Evolutionary conservation across 1,284 basidiomycete species (phyloP).

Genomic region (Malassezia obtusa): DNA sequence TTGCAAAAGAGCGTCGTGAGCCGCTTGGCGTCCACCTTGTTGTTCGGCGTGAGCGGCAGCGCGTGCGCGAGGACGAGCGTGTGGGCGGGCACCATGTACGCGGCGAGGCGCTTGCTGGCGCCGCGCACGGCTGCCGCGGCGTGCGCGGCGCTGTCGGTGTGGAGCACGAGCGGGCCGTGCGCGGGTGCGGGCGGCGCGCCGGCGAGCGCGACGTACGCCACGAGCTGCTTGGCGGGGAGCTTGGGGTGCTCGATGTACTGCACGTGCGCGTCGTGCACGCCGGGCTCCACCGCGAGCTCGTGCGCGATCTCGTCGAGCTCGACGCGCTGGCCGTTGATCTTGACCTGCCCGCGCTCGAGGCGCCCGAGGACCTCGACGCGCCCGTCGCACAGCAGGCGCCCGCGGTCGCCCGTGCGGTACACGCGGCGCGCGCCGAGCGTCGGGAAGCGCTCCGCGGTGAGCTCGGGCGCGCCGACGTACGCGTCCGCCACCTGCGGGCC

Average conservation of each 20-base stretch:
- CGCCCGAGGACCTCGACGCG: conserved; percentile 41
- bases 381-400: conserved; percentile 35
- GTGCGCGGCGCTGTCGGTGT: neutral
- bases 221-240: conserved; percentile 32
- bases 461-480: conserved; percentile 33
- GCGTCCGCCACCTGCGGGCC: conserved; percentile 44
- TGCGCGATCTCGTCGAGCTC: conserved; percentile 43
- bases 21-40: conserved; percentile 37
- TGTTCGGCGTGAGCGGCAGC: conserved; percentile 42
- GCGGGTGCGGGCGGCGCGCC: neutral
- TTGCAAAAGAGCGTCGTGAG: conserved; percentile 20
- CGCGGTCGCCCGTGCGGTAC: conserved; percentile 45
- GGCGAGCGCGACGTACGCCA: conserved; percentile 28
- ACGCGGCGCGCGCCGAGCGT: conserved; percentile 30
- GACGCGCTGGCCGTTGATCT: conserved; percentile 46
- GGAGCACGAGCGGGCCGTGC: neutral
- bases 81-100: conserved; percentile 41
- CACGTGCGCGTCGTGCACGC: conserved; percentile 29
- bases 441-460: conserved; percentile 36
- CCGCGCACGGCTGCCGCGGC: conserved; percentile 1
- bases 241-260: conserved; percentile 38
- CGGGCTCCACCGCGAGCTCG: conserved; percentile 21
- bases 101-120: conserved; percentile 24
- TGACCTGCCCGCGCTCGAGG: conserved; percentile 39
- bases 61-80: conserved; percentile 22